phyloP scores from a whole-genome alignment of 2,329 filamentous ascomycete genomes.

The Fusarium dlaminii region DNA sequence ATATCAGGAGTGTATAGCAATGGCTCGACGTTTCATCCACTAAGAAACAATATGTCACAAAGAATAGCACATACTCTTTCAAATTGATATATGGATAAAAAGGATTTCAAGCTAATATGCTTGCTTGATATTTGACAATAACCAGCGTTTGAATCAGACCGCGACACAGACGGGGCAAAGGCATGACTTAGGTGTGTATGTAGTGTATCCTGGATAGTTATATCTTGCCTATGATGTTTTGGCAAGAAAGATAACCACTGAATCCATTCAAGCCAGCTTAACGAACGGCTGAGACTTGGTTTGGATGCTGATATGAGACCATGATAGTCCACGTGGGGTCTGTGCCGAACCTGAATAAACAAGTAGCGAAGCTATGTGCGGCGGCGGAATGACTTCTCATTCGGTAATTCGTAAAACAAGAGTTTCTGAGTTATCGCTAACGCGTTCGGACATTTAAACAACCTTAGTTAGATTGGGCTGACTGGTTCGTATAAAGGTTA shows the following conservation, averaged over 20 bases:
- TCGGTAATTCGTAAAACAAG: slow-evolving; percentile 1
- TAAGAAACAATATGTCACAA: neutral
- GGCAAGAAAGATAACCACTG: neutral
- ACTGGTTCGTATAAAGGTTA: neutral
- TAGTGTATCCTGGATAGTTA: neutral
- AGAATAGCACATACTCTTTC: neutral
- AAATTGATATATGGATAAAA: neutral
- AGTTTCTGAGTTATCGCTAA: neutral
- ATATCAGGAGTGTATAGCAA: neutral
- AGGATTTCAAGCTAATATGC: neutral
- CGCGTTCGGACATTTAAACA: neutral
- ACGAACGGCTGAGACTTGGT: neutral
- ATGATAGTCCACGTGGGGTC: neutral
- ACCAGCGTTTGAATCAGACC: neutral
- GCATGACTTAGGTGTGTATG: neutral
- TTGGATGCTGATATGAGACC: neutral
- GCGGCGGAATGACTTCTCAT: neutral
- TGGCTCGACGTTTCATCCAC: neutral
- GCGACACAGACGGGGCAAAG: neutral
- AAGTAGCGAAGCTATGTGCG: neutral
- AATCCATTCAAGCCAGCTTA: neutral
- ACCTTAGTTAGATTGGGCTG: neutral
- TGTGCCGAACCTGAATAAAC: neutral
- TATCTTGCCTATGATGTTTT: neutral
- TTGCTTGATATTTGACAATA: neutral